Percentiles rank a stretch among this genome's conserved stretches.
Conservation (phyloP, 192 early-diverging fungal species). For the Obelidium mucronatum region DNA sequence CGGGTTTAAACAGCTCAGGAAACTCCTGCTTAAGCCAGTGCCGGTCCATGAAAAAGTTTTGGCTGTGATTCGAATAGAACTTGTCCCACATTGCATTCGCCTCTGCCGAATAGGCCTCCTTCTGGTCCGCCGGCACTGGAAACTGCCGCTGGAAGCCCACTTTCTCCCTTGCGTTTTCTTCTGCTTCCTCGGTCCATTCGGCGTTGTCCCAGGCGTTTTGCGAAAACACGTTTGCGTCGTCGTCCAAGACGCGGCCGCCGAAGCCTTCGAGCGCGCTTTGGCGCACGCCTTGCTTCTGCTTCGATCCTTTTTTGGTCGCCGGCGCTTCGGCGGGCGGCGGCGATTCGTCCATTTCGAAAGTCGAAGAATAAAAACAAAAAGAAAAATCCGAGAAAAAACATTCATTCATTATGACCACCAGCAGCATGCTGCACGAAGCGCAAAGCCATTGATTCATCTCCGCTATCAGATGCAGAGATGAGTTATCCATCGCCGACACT, state of each 20-base stretch:
- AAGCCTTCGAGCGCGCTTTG: constrained; percentile 32
- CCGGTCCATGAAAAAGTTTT: constrained; percentile 71
- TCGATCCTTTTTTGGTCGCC: background rate
- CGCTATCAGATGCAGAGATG: too few species aligned
- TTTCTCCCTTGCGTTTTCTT: constrained; percentile 75
- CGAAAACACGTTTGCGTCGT: constrained; percentile 80
- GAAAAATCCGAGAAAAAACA: too few species aligned
- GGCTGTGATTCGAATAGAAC: constrained; percentile 63
- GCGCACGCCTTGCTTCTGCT: background rate
- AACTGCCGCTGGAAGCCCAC: constrained; percentile 75
- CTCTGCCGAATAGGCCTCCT: constrained; percentile 24
- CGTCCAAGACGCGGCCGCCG: constrained; percentile 54
- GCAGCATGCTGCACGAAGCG: too few species aligned
- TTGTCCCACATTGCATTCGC: constrained; percentile 52
- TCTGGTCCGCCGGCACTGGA: constrained; percentile 68
- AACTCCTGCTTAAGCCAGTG: constrained; percentile 65
- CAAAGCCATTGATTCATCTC: too few species aligned
- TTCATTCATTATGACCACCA: too few species aligned
- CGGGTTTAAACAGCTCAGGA: constrained; percentile 55
- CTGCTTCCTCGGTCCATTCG: constrained; percentile 87
- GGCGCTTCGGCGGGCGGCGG: background rate
- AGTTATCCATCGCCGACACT: too few species aligned
- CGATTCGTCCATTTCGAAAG: too few species aligned
- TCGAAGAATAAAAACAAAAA: too few species aligned
- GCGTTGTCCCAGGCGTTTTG: constrained; percentile 99